Conservation (phyloP, 176 grass and related monocot genomes). For the Echinochloa phyllopogon region DNA sequence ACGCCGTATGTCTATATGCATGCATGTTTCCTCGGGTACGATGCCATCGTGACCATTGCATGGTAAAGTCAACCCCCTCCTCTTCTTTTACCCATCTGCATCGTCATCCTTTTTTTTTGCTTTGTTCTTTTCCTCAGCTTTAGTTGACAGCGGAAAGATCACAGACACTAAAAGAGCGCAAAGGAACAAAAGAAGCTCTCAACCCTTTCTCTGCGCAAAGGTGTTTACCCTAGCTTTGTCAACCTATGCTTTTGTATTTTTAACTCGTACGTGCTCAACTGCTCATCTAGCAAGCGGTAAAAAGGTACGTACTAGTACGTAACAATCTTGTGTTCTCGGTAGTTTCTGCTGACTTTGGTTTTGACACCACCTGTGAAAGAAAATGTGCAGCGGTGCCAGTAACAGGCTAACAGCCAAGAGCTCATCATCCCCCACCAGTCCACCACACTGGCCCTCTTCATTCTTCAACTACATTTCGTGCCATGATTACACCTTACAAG, state of each 20-base stretch:
- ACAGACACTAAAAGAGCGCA: conserved; percentile 44
- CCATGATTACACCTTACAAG: background rate
- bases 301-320: background rate
- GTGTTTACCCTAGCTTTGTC: conserved; percentile 43
- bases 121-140: conserved; percentile 61
- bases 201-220: conserved; percentile 52
- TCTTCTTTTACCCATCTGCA: conserved; percentile 36
- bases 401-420: background rate
- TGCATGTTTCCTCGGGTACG: conserved; percentile 19
- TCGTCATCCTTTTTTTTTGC: conserved; percentile 26
- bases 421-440: background rate
- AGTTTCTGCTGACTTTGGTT: conserved; percentile 30
- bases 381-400: conserved; percentile 1
- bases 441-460: background rate
- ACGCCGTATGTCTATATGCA: conserved; percentile 13
- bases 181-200: conserved; percentile 49
- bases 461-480: background rate
- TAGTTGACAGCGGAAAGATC: conserved; percentile 55
- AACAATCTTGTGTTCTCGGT: background rate
- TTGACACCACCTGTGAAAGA: background rate
- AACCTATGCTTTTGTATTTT: conserved; percentile 40
- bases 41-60: conserved; percentile 16
- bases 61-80: conserved; percentile 37
- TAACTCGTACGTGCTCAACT: conserved; percentile 12
- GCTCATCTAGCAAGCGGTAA: conserved; percentile 19